Evolutionary conservation across 2,329 filamentous ascomycete genomes (phyloP).

Genomic region (Scedosporium boydii): DNA sequence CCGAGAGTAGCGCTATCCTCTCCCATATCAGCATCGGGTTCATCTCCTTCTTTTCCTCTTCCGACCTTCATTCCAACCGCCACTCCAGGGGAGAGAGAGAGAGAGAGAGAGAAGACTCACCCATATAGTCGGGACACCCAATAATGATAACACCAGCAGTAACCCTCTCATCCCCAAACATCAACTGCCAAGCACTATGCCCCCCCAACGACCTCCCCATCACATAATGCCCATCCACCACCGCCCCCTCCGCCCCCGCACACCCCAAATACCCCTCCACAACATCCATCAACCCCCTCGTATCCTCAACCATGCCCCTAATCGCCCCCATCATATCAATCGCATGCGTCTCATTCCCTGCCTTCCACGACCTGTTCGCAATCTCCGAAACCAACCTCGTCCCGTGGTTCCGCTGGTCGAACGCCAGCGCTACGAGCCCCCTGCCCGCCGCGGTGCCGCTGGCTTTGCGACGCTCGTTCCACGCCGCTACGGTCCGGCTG

Average conservation of each 20-base stretch:
- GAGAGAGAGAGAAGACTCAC: constrained; percentile 36
- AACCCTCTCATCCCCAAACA: constrained; percentile 71
- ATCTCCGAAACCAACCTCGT: constrained; percentile 54
- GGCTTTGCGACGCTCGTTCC: constrained; percentile 39
- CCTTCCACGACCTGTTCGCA: constrained; percentile 70
- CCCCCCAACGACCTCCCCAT: constrained; percentile 81
- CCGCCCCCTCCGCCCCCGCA: constrained; percentile 14
- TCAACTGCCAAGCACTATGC: constrained; percentile 75
- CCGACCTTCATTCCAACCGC: neutral
- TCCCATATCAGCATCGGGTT: neutral
- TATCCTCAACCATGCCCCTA: constrained; percentile 64
- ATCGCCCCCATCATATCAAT: constrained; percentile 85
- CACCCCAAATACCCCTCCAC: constrained; percentile 58
- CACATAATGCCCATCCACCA: constrained; percentile 57
- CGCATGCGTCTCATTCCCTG: constrained; percentile 72
- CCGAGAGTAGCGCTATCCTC: constrained; percentile 53
- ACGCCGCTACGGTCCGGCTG: constrained; percentile 55
- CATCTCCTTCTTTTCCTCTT: neutral
- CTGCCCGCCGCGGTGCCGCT: constrained; percentile 14
- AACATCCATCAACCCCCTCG: constrained; percentile 64
- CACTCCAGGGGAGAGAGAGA: neutral
- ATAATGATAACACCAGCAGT: constrained; percentile 72
- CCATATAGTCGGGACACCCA: constrained; percentile 80
- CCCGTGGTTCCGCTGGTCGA: constrained; percentile 93
- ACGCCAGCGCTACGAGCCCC: constrained; percentile 70